Evolutionary conservation across 116 monocot species (phyloP), one percentile per base, ranked within the genome.

Genomic region (Posidonia oceanica): DNA sequence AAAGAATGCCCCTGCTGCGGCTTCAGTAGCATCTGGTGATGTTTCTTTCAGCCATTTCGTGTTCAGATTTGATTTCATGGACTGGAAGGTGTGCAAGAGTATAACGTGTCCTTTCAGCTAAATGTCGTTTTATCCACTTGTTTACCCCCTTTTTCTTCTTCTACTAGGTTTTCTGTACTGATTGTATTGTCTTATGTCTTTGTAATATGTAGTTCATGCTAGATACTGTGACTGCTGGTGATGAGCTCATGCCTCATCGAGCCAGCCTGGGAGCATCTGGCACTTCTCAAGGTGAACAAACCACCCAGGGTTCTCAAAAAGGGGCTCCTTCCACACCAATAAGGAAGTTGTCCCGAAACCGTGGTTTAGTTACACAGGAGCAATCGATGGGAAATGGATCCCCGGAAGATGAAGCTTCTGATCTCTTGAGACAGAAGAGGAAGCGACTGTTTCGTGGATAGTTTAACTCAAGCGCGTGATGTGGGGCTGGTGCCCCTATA

Each of bases 51-150:
- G 71, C 62, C 97, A 97, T 77, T 97, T 91, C 80, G 85, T 97
- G 52, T 91, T 91, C 77, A 79, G 97, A 83, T 85, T 87, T 75
- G 97, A 91, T 83, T 91, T 83, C 72, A 83, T 79, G 63, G 97
- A 97, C 64, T 97, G 97, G 97, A 87, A 85, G 97, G 96, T 96
- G 83, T 22, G n/a, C 16, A n/a, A 14, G 11, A 11, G 20, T 17
- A 54, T 20, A 48, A 14, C 3, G 4, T 53, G 23, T 61, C 36
- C 0, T 58, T 12, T 38, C 5, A 14, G 21, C 23, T 29, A 29
- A 61, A 37, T 63, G 10, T 14, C 14, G 38, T 39, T 7, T 62
- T 40, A 15, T 22, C 40, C 1, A 18, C 6, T 48, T 48, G 7
- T 7, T 7, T 48, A 12, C 48, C 7, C 7, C 7, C 12, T 1